Evolutionary conservation across 768 basidiomycete species (phyloP).

Genomic region (Sistotremastrum niveocremeum): DNA sequence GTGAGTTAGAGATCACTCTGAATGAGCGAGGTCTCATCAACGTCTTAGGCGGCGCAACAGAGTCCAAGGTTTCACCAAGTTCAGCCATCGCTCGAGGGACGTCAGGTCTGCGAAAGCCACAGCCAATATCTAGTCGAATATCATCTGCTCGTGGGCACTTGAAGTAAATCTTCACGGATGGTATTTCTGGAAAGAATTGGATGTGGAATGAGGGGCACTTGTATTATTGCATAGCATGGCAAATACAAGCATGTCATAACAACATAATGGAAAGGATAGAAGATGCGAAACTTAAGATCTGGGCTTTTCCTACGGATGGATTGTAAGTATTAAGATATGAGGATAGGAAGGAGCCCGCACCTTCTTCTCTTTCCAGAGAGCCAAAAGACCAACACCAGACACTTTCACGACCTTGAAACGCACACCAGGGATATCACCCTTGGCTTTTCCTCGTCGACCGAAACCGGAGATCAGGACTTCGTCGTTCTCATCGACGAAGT

Average conservation of each 20-base stretch:
- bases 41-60: too few species aligned
- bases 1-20: too few species aligned
- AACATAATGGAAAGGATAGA: not conserved
- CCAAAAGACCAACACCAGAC: slow-evolving; percentile 95
- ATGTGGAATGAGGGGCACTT: not conserved
- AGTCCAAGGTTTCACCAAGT: too few species aligned
- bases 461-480: slow-evolving; percentile 99
- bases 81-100: too few species aligned
- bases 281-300: slow-evolving; percentile 29
- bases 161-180: too few species aligned
- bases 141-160: too few species aligned
- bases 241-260: not conserved
- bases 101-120: too few species aligned
- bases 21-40: too few species aligned
- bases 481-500: slow-evolving; percentile 99
- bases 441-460: slow-evolving; percentile 99
- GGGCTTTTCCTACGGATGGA: slow-evolving; percentile 50
- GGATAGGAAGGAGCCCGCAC: slow-evolving; percentile 25
- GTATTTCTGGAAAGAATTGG: not conserved
- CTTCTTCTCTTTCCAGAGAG: slow-evolving; percentile 99
- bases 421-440: slow-evolving; percentile 99
- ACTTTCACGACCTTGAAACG: slow-evolving; percentile 99
- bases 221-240: not conserved
- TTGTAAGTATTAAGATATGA: slow-evolving; percentile 2
- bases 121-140: too few species aligned